Conservation (phyloP, 2,329 filamentous ascomycete species). For the Aspergillus sp. region DNA sequence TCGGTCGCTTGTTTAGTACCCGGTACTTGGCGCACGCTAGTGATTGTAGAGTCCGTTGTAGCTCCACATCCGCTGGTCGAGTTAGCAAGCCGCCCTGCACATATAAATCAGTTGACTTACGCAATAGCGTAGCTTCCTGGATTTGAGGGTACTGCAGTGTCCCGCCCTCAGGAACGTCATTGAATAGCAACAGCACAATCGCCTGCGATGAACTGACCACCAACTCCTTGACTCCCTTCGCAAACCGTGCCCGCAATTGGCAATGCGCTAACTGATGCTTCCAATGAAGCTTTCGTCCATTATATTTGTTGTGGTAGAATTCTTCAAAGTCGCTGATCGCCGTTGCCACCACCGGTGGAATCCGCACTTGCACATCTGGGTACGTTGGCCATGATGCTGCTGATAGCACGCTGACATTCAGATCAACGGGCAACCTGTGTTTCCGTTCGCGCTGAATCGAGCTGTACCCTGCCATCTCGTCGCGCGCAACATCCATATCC, state of each 20-base stretch:
- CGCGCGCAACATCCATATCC: constrained; percentile 85
- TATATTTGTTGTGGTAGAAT: constrained; percentile 86
- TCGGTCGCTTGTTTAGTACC: constrained; percentile 77
- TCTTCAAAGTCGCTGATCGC: constrained; percentile 74
- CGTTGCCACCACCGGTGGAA: constrained; percentile 68
- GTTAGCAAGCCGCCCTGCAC: constrained; percentile 16
- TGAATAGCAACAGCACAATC: constrained; percentile 84
- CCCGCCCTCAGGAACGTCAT: constrained; percentile 57
- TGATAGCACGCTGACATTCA: constrained; percentile 85
- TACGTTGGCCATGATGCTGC: constrained; percentile 91
- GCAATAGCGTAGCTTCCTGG: constrained; percentile 64
- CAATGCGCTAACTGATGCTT: constrained; percentile 92
- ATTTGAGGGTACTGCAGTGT: constrained; percentile 71
- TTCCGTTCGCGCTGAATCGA: constrained; percentile 56
- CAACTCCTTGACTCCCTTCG: constrained; percentile 75
- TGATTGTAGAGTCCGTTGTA: constrained; percentile 87
- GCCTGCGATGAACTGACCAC: constrained; percentile 90
- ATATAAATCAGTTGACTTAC: constrained; percentile 36
- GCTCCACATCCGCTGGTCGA: constrained; percentile 59
- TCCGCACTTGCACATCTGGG: constrained; percentile 64
- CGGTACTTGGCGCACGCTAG: constrained; percentile 85
- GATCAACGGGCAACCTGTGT: constrained; percentile 56
- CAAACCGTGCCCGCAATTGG: constrained; percentile 72
- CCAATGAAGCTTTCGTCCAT: constrained; percentile 78
- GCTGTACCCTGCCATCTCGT: constrained; percentile 89